A percentile compares a stretch with the other conserved stretches of the same genome.
Evolutionary conservation across 139 green algal species (phyloP).

Genomic region (Coccomyxa sp.): DNA sequence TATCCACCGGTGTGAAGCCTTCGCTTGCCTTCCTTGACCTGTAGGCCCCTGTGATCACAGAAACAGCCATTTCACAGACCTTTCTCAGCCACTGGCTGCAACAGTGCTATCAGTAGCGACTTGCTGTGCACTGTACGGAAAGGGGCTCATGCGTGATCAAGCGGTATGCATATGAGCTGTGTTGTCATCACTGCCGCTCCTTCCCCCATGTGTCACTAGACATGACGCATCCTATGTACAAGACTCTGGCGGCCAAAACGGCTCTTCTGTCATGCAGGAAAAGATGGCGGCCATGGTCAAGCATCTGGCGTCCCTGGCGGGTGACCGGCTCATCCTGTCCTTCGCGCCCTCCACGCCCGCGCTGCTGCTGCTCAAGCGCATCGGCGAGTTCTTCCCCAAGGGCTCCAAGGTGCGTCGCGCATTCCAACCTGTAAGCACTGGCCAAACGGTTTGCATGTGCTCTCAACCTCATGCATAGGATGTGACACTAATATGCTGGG

Average conservation of each 20-base stretch:
- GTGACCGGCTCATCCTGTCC: conserved; percentile 87
- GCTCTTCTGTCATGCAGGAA: conserved; percentile 56
- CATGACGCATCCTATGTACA: neutral
- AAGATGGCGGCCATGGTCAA: conserved; percentile 91
- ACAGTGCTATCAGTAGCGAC: too few species aligned
- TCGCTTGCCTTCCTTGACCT: too few species aligned
- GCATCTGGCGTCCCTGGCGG: conserved; percentile 83
- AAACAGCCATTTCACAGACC: too few species aligned
- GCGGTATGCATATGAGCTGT: too few species aligned
- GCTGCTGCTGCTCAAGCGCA: conserved; percentile 84
- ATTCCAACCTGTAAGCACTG: too few species aligned
- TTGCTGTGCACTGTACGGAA: too few species aligned
- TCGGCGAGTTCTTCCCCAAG: conserved; percentile 97
- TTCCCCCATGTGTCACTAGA: neutral
- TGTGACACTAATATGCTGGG: neutral
- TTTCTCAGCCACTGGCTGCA: too few species aligned
- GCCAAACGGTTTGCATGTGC: too few species aligned
- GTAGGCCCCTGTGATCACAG: too few species aligned
- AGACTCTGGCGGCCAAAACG: too few species aligned
- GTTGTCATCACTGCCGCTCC: neutral
- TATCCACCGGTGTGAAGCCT: conserved; percentile 90
- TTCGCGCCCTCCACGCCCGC: conserved; percentile 91
- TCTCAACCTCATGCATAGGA: neutral
- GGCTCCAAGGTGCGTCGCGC: conserved; percentile 60
- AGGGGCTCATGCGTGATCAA: too few species aligned